Evolutionary conservation across 2,329 filamentous ascomycete species (phyloP), one percentile per base, ranked within the genome.

Genomic region (Fusarium sp.): DNA sequence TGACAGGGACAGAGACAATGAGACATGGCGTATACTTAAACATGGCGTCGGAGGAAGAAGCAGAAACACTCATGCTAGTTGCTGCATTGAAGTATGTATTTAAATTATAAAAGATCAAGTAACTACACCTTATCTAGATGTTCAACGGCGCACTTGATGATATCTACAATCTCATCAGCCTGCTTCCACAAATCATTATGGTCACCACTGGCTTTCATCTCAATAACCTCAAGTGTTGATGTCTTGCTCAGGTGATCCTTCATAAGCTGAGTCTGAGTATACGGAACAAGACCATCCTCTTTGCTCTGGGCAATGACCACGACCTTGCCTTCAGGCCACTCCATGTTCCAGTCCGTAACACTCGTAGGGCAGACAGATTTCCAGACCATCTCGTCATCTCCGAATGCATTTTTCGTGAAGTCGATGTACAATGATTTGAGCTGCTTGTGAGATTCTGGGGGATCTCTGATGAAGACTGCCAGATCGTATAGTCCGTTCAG

Each of bases 331-430:
- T 45, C 57, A 15, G 57, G 32, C 60, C 60, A 63, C 12, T 63
- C 57, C 7, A 20, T 0, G 2, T 3, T 38, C 60, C 60, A 63
- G 7, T 63, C 18, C 5, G 26, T 33, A 9, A 62, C 26, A 5
- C 30, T 35, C 0, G 57, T 53, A 2, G 60, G 57, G 5, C 57
- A 63, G 11, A 52, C 1, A 20, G 17, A 20, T 3, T 32, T 53
- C 57, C 60, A 63, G 6, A 62, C 18, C 4, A 17, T 14, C 45
- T 44, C 23, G 2, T 53, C 26, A 14, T 62, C 11, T 18, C 57
- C 57, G 3, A 63, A 62, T 2, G 60, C 37, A n/a, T 63, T 63
- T 11, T 62, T 53, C 0, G 56, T 63, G 4, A 63, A 62, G 13
- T 44, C 26, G 0, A 6, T 11, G 5, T 63, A 63, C 3, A 63